phyloP scores from a whole-genome alignment of 768 basidiomycete genomes.

The Termitomyces heimii region DNA sequence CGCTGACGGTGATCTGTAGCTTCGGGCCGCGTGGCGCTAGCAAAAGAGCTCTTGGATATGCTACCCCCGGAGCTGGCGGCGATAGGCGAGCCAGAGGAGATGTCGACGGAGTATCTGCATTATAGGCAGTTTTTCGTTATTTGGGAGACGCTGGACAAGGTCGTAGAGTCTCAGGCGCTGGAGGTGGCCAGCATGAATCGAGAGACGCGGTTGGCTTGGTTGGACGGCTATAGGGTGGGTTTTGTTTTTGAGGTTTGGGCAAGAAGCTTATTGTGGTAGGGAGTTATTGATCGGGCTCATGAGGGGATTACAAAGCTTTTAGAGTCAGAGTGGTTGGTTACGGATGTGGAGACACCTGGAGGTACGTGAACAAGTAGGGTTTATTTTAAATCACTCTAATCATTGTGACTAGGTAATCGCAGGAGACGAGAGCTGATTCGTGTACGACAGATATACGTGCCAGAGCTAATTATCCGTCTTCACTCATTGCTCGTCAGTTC shows the following conservation, averaged over 20 bases:
- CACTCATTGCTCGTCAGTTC: conserved; percentile 70
- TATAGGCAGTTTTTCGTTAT: conserved; percentile 76
- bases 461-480: conserved; percentile 82
- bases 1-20: conserved; percentile 32
- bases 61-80: conserved; percentile 59
- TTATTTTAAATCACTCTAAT: background rate
- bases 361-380: conserved; percentile 20
- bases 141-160: conserved; percentile 60
- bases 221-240: conserved; percentile 58
- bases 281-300: conserved; percentile 55
- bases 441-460: conserved; percentile 86
- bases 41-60: conserved; percentile 50
- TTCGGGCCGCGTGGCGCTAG: conserved; percentile 68
- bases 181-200: conserved; percentile 53
- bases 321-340: conserved; percentile 72
- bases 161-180: conserved; percentile 54
- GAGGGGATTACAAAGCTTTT: conserved; percentile 66
- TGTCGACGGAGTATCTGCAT: conserved; percentile 70
- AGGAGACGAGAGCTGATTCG: conserved; percentile 64
- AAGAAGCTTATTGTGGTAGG: conserved; percentile 25
- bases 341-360: conserved; percentile 38
- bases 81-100: conserved; percentile 64
- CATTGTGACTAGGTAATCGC: conserved; percentile 34
- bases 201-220: conserved; percentile 55
- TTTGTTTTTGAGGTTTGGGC: background rate